Evolutionary conservation across 805 yeast genomes (phyloP).

Genomic region (Ogataea naganishii): DNA sequence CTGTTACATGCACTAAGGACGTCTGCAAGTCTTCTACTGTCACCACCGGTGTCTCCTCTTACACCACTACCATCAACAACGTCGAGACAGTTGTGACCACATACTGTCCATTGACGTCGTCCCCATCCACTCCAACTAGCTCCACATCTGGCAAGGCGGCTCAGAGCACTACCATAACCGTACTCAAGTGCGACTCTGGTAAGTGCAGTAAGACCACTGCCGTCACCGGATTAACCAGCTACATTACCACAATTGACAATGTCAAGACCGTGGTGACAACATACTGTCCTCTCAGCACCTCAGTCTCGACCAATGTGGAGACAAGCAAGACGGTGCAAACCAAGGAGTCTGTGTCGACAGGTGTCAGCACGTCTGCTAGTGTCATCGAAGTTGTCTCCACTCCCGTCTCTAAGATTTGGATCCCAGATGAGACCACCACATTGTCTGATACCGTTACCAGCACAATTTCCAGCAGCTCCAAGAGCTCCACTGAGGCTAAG

Average conservation of each 20-base stretch:
- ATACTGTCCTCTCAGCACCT: too few relatives aligned
- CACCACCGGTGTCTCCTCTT: constrained; percentile 9
- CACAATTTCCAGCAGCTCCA: constrained; percentile 2
- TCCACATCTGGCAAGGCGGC: neutral
- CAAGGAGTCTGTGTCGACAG: too few relatives aligned
- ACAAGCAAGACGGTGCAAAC: too few relatives aligned
- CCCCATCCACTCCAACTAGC: constrained; percentile 7
- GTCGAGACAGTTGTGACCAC: constrained; percentile 30
- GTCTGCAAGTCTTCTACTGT: constrained; percentile 20
- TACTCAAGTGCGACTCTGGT: constrained; percentile 1
- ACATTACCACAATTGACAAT: constrained; percentile 1
- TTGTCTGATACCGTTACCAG: constrained; percentile 1
- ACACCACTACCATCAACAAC: constrained; percentile 24
- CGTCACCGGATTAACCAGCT: constrained; percentile 11
- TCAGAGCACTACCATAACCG: constrained; percentile 1
- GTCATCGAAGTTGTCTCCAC: constrained; percentile 1
- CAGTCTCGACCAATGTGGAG: too few relatives aligned
- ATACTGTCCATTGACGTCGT: constrained; percentile 22
- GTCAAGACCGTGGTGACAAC: neutral
- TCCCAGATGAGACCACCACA: constrained; percentile 5
- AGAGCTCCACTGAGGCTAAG: constrained; percentile 5
- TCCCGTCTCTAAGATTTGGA: constrained; percentile 1
- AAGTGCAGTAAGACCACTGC: constrained; percentile 6
- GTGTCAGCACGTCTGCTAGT: too few relatives aligned
- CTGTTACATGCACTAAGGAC: constrained; percentile 23